These are phyloP conservation scores for Nymphaea thermarum DNA, from an alignment of 164 flowering plant species.

Conservation along the genomic window DNA sequence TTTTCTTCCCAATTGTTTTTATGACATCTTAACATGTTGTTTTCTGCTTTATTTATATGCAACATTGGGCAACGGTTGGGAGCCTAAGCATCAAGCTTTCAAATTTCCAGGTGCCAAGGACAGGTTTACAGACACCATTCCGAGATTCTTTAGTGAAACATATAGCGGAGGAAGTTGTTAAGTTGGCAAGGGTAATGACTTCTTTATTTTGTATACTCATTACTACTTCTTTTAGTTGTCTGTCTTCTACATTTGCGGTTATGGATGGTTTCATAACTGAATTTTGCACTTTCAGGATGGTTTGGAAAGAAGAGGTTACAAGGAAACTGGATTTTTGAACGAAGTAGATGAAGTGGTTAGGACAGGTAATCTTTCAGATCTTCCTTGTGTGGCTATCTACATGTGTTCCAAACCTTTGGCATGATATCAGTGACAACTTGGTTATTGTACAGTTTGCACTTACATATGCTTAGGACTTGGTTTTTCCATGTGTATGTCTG, in stretches of 20 bases:
- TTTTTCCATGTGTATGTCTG: too few relatives aligned
- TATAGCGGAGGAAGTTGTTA: conserved; percentile 76
- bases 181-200: conserved; percentile 63
- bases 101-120: conserved; percentile 52
- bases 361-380: conserved; percentile 41
- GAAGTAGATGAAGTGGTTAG: conserved; percentile 78
- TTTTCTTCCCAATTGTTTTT: not conserved
- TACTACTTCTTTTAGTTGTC: not conserved
- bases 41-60: too few relatives aligned
- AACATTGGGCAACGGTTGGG: not conserved
- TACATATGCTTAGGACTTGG: too few relatives aligned
- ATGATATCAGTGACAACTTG: too few relatives aligned
- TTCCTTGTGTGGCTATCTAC: not conserved
- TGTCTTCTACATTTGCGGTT: not conserved
- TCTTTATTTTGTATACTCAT: not conserved
- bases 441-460: too few relatives aligned
- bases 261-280: not conserved
- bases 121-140: conserved; percentile 88
- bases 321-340: conserved; percentile 82
- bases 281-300: conserved; percentile 52
- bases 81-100: not conserved
- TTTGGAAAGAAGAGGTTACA: conserved; percentile 87
- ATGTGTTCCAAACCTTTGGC: not conserved
- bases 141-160: conserved; percentile 79
- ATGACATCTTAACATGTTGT: too few relatives aligned